A percentile compares a stretch with the other conserved stretches of the same genome.
Evolutionary conservation across 768 basidiomycete genomes (phyloP).

Genomic region (Leccinum barrowsii): DNA sequence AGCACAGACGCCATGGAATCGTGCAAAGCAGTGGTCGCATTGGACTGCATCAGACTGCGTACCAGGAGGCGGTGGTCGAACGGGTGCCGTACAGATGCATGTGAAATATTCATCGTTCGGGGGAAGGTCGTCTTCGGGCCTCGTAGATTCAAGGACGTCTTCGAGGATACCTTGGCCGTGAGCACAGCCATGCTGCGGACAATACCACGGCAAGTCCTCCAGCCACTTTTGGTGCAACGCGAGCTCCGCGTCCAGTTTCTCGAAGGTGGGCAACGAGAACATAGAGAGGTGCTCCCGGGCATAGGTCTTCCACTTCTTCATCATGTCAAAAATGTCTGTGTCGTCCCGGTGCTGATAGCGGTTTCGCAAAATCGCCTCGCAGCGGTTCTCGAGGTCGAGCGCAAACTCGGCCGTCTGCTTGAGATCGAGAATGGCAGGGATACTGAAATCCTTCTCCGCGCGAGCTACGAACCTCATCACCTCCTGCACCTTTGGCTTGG

Average conservation of each 20-base stretch:
- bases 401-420: conserved; percentile 73
- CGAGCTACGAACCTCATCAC: conserved; percentile 64
- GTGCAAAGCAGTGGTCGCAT: conserved; percentile 84
- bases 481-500: conserved; percentile 63
- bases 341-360: conserved; percentile 53
- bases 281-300: conserved; percentile 68
- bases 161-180: conserved; percentile 66
- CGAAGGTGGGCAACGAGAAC: conserved; percentile 70
- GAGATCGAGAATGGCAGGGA: conserved; percentile 60
- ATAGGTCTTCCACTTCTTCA: conserved; percentile 71
- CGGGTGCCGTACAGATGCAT: conserved; percentile 75
- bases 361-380: conserved; percentile 69
- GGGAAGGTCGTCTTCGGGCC: conserved; percentile 74
- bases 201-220: conserved; percentile 76
- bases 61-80: conserved; percentile 76
- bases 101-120: conserved; percentile 81
- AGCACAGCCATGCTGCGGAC: conserved; percentile 57
- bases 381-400: conserved; percentile 70
- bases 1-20: conserved; percentile 83
- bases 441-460: conserved; percentile 75
- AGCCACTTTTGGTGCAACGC: conserved; percentile 68
- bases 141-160: conserved; percentile 72
- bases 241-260: conserved; percentile 68
- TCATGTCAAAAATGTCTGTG: conserved; percentile 66
- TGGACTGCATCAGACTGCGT: conserved; percentile 80